Evolutionary conservation across 352 stramenopile genomes (phyloP), one percentile per base, ranked within the genome.

Genomic region (Phytophthora palmivora): DNA sequence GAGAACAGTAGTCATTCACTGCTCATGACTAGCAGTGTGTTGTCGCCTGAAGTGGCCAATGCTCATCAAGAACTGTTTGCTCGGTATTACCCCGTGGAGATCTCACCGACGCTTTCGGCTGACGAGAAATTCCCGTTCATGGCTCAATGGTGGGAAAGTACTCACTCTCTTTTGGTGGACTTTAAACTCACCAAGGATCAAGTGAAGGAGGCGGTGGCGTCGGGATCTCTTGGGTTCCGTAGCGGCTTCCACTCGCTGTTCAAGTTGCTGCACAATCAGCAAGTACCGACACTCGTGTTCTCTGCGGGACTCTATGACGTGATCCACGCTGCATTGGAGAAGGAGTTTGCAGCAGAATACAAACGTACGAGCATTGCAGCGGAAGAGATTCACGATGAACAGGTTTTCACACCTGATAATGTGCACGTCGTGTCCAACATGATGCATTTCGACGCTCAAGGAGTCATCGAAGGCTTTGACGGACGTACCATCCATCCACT

Each of bases 401-500:
- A 59, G 34, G n/a, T 33, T 15, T 65, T 59, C 46, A 70, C 34
- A 15, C 77, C 75, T 8, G 39, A 19, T 9, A 92, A 92, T 32
- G 71, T 92, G 12, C 83, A 90, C 44, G 78, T 92, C 11, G 76
- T 92, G 32, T 87, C 79, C 41, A 91, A 91, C 67, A 86, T 92
- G 74, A 92, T 92, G 83, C 53, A 65, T 12, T 91, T 91, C 48
- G 68, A 86, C 41, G 63, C 72, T 14, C 30, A 68, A 2, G 84
- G 78, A 1, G 32, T 58, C 2, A 68, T 88, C 46, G 55, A 76
- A 41, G 73, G 67, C 36, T 89, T 92, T 57, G 51, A 89, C 14
- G 84, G 80, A 33, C 68, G 66, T 48, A 28, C 86, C 12, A 92
- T 92, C 57, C 81, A 92, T 52, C 84, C 76, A 38, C 70, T 89